Evolutionary conservation across 75 land plant genomes (phyloP).

Genomic region (Sequoia sempervirens): DNA sequence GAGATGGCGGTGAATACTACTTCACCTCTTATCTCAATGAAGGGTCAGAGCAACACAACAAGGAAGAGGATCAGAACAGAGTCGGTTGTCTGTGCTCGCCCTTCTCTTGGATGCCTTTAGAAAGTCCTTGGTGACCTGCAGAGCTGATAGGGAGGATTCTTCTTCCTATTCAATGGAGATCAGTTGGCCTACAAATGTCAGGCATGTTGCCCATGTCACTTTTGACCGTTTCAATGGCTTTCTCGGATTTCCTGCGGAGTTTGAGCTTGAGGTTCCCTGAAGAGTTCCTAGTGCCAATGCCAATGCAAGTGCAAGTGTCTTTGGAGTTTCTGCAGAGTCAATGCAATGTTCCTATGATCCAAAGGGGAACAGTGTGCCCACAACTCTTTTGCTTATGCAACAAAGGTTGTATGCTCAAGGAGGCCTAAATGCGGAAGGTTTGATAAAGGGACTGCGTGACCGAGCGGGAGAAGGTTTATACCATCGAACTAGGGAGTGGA

Average conservation of each 20-base stretch:
- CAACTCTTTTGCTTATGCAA: constrained; percentile 77
- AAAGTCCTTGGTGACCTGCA: constrained; percentile 61
- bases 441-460: too few relatives aligned
- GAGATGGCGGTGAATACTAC: constrained; percentile 7
- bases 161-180: constrained; percentile 57
- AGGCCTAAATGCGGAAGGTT: too few relatives aligned
- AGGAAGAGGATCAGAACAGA: constrained; percentile 8
- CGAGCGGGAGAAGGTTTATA: too few relatives aligned
- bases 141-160: constrained; percentile 29
- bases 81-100: constrained; percentile 46
- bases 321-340: constrained; percentile 91
- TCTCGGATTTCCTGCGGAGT: constrained; percentile 83
- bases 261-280: constrained; percentile 76
- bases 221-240: constrained; percentile 86
- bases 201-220: constrained; percentile 88
- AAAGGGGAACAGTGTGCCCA: constrained; percentile 90
- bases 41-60: not conserved
- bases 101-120: constrained; percentile 57
- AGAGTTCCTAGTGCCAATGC: constrained; percentile 79
- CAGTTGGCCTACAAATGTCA: constrained; percentile 77
- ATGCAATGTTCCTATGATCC: constrained; percentile 86
- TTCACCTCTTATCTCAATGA: constrained; percentile 4
- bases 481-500: too few relatives aligned
- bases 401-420: constrained; percentile 68
- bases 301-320: constrained; percentile 85